These are phyloP conservation scores for Epichloe gansuensis DNA, from an alignment of 2,329 filamentous ascomycete genomes.

Conservation along the genomic window DNA sequence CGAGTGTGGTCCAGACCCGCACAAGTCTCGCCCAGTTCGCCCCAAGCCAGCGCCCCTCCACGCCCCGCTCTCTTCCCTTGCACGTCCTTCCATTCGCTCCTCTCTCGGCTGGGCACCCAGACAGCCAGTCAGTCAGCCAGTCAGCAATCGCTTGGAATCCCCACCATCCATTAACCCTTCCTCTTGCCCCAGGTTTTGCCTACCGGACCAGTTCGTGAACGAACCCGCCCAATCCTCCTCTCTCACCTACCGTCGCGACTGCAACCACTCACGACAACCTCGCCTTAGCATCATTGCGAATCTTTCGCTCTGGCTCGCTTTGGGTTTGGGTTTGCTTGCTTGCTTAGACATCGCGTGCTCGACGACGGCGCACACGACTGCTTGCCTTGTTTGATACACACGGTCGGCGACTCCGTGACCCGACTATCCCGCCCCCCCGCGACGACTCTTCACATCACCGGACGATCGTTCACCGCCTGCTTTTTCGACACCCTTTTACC, in stretches of 20 bases:
- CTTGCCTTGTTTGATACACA: neutral
- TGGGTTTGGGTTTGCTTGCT: neutral
- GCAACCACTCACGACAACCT: neutral
- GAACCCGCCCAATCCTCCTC: neutral
- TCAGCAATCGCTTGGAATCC: neutral
- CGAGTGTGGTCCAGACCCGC: too few relatives aligned
- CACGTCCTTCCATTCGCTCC: neutral
- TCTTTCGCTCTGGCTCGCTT: neutral
- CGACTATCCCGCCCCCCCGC: neutral
- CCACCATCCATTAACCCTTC: neutral
- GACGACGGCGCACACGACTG: neutral
- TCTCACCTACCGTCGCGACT: neutral
- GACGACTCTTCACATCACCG: neutral
- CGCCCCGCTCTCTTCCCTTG: neutral
- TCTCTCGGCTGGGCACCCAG: neutral
- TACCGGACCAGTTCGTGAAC: slow-evolving; percentile 1
- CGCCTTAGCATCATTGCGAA: neutral
- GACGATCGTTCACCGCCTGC: neutral
- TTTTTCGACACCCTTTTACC: neutral
- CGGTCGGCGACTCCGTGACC: neutral
- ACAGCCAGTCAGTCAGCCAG: neutral
- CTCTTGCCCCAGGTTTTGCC: slow-evolving; percentile 2
- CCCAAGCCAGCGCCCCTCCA: neutral
- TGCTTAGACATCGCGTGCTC: neutral
- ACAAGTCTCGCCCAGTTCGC: too few relatives aligned